Evolutionary conservation across 2,329 filamentous ascomycete species (phyloP).

Genomic region (Cladosporium oxysporum): DNA sequence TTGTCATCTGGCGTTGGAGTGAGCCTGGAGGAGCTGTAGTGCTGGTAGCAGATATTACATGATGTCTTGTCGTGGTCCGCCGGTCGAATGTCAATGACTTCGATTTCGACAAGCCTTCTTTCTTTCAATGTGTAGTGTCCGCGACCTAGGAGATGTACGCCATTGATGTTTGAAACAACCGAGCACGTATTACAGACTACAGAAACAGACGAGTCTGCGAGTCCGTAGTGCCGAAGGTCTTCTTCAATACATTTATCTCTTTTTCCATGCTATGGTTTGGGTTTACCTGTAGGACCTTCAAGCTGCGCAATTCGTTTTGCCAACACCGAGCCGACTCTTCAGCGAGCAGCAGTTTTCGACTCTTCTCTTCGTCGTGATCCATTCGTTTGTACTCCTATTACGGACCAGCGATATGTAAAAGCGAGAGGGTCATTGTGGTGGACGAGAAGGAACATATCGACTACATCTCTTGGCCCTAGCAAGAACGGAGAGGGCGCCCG

Average conservation of each 20-base stretch:
- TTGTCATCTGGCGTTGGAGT: background rate
- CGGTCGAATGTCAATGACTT: too few relatives aligned
- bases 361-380: background rate
- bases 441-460: background rate
- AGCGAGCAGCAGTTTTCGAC: too few relatives aligned
- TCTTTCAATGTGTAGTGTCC: background rate
- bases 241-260: background rate
- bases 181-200: background rate
- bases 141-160: background rate
- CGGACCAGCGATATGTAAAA: background rate
- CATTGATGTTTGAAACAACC: background rate
- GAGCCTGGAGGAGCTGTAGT: too few relatives aligned
- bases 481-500: background rate
- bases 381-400: background rate
- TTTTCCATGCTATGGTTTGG: background rate
- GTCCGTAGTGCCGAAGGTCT: background rate
- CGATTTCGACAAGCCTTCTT: background rate
- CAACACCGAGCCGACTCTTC: background rate
- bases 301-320: background rate
- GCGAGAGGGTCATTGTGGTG: background rate
- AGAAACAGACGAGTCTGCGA: background rate
- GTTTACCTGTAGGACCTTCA: background rate
- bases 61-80: too few relatives aligned
- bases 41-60: too few relatives aligned
- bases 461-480: background rate